Evolutionary conservation across 441 rosid species (phyloP), one percentile per base, ranked within the genome.

Genomic region (Populus hybrid): DNA sequence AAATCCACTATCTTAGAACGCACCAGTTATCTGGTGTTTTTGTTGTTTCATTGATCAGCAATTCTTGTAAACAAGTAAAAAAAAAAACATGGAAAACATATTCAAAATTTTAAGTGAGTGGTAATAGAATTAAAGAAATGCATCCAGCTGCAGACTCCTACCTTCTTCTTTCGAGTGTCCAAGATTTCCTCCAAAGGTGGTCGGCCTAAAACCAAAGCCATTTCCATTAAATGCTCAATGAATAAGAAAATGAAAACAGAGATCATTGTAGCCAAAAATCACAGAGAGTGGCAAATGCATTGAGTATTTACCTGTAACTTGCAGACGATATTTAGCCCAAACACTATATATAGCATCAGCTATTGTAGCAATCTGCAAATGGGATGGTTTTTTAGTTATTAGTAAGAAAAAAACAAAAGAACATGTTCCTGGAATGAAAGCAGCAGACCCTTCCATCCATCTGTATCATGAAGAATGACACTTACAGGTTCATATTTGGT

Each of bases 291-390:
- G 28, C 73, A 65, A 20, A 20, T 38, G 67, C 34, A 50, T 24
- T 11, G 50, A 50, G 30, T 12, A 42, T 24, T 26, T 80, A 92
- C 99, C 97, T 11, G 98, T 93, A 68, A 92, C 70, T 75, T 88
- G 95, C 81, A 93, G 95, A 69, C 97, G 91, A 79, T 90, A 92
- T 72, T 91, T 93, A 73, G 98, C 98, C 98, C 99, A 92, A 42
- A 91, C 78, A 76, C 88, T 85, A 83, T 93, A 93, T 26, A 95
- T 82, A 34, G 90, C 87, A 78, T 91, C 95, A 71, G 91, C 98
- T 80, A 93, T 42, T 73, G 81, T 83, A 35, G 89, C 95, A 77
- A 95, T 79, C 99, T 93, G 86, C 71, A 79, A 76, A 81, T 34
- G 12, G 20, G 18, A 11, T 38, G 66, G 76, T 67, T 74, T 57